Evolutionary conservation across 345 rosid species (phyloP), one percentile per base, ranked within the genome.

Genomic region (Erodium maritimum): DNA sequence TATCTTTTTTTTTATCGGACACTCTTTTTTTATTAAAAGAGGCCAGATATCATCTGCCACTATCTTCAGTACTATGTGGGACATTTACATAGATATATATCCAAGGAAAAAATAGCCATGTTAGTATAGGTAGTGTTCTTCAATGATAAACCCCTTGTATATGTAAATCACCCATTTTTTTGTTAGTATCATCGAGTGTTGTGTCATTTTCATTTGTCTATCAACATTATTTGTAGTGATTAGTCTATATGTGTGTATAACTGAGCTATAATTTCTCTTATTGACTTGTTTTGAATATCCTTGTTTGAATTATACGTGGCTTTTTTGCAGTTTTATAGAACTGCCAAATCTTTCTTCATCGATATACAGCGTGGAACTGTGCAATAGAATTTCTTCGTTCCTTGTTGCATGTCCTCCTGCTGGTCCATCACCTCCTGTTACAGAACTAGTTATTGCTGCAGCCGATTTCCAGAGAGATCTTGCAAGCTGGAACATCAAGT

Each of bases 381-480:
- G 91, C 77, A 74, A 68, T 70, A 83, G 99, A 79, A 74, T 93
- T 69, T 80, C 85, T 46, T 79, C 90, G 60, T 93, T 93, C 64
- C 89, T 93, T 23, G 81, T 88, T 60, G 87, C 99, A 52, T 89
- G 94, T 57, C 99, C 99, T 10, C 99, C 99, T 63, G 71, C 97
- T 46, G 90, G 99, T 61, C 99, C 99, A 63, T 81, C 95, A 54
- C 81, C 82, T 61, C 83, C 82, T 56, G 96, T 93, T 55, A 84
- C 84, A 50, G 96, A 93, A 72, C 96, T 93, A 60, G 89, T 93
- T 60, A 74, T 89, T 71, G 99, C 96, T 55, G 80, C 96, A 52
- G 83, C 91, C 37, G 99, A 93, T 79, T 93, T 93, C 77, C 95
- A 93, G 71, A 82, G 86, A 67, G 99, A 93, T 67, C 89, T 93